Evolutionary conservation across 805 yeast species (phyloP).

Genomic region (Zygosaccharomyces bisporus): DNA sequence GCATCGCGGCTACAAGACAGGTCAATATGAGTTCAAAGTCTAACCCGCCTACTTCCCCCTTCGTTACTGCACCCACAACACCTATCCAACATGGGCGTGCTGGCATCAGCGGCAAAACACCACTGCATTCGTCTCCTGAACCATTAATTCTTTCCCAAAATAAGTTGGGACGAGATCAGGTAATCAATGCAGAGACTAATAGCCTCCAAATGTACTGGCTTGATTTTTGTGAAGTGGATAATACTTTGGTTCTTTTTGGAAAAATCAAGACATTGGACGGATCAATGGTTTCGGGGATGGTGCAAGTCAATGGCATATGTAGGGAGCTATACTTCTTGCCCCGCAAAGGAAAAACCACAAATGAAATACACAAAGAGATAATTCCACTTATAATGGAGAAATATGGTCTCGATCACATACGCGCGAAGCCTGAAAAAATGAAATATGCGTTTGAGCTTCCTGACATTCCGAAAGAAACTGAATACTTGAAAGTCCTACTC

Average conservation of each 20-base stretch:
- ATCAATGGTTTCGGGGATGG: conserved; percentile 63
- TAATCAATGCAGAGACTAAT: conserved; percentile 42
- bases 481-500: conserved; percentile 71
- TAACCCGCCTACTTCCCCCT: conserved; percentile 28
- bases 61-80: conserved; percentile 36
- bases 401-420: conserved; percentile 57
- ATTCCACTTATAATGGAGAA: conserved; percentile 59
- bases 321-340: conserved; percentile 81
- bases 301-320: conserved; percentile 64
- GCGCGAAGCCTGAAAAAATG: conserved; percentile 65
- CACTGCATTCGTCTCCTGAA: conserved; percentile 8
- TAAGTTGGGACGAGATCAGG: conserved; percentile 27
- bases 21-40: conserved; percentile 27
- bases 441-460: conserved; percentile 88
- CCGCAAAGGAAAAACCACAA: conserved; percentile 49
- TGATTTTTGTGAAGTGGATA: conserved; percentile 78
- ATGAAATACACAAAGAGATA: conserved; percentile 77
- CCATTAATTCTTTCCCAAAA: conserved; percentile 12
- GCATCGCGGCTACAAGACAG: conserved; percentile 27
- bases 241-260: conserved; percentile 71
- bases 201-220: conserved; percentile 80
- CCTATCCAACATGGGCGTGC: conserved; percentile 16
- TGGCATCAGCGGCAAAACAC: not conserved
- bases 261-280: conserved; percentile 62
- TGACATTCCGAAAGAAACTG: conserved; percentile 69